Conservation (phyloP, 148 eudicot species). For the Dianthus caryophyllus region DNA sequence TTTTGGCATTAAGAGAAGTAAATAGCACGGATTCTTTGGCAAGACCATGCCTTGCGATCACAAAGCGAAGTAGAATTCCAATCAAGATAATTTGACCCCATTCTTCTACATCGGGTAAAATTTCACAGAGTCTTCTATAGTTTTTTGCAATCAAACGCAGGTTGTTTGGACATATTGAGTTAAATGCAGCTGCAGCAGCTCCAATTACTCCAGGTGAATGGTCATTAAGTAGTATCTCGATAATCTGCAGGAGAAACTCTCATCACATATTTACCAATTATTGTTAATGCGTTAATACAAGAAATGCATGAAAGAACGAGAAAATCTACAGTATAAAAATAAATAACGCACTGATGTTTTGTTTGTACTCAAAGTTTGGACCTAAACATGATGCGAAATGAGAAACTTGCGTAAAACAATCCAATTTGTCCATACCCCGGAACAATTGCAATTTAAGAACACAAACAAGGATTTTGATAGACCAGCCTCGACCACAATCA, state of each 20-base stretch:
- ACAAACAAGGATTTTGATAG: neutral
- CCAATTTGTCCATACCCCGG: neutral
- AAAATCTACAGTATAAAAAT: neutral
- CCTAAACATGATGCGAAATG: neutral
- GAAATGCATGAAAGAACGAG: neutral
- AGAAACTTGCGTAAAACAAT: neutral
- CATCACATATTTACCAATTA: neutral
- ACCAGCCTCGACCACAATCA: neutral
- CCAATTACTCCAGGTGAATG: conserved; percentile 94
- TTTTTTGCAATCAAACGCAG: conserved; percentile 68
- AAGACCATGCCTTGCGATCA: conserved; percentile 91
- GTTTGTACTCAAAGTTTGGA: too few relatives aligned
- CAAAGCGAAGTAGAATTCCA: conserved; percentile 79
- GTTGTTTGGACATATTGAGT: conserved; percentile 85
- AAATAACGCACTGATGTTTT: neutral
- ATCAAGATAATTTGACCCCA: conserved; percentile 94
- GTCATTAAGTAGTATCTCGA: conserved; percentile 79
- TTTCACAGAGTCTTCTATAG: conserved; percentile 68
- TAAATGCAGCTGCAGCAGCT: conserved; percentile 93
- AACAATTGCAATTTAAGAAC: neutral
- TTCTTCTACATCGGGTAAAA: conserved; percentile 91
- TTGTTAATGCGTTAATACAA: neutral
- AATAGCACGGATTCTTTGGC: conserved; percentile 77
- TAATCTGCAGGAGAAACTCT: conserved; percentile 57
- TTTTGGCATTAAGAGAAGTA: conserved; percentile 33